Conservation (phyloP, 2,329 filamentous ascomycete genomes). For the Chaetomiaceae sp. region DNA sequence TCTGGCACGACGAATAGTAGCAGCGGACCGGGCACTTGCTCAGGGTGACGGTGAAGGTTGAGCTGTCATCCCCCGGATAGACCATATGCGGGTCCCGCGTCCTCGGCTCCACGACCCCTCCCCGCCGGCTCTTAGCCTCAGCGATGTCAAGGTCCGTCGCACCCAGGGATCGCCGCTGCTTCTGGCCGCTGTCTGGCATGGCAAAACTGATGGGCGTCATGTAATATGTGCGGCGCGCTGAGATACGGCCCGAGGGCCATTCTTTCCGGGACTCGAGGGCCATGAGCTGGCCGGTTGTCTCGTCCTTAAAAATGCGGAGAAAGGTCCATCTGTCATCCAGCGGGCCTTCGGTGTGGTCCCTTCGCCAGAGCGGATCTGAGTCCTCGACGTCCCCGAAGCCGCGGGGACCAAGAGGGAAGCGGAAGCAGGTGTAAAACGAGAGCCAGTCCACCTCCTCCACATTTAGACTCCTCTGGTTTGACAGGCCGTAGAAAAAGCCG, state of each 20-base stretch:
- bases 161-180: not conserved
- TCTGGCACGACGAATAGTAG: conserved; percentile 48
- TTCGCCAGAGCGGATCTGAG: conserved; percentile 53
- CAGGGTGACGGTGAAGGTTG: conserved; percentile 43
- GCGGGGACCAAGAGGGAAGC: conserved; percentile 53
- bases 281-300: conserved; percentile 51
- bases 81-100: conserved; percentile 39
- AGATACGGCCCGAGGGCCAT: conserved; percentile 51
- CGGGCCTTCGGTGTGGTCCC: conserved; percentile 63
- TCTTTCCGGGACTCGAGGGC: conserved; percentile 67
- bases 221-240: conserved; percentile 63
- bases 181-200: not conserved
- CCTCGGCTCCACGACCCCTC: conserved; percentile 4
- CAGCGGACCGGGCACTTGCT: conserved; percentile 49
- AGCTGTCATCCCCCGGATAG: conserved; percentile 45
- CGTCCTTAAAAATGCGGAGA: conserved; percentile 57
- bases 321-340: conserved; percentile 72
- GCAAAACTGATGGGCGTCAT: conserved; percentile 47
- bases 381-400: conserved; percentile 36
- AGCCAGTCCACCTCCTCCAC: conserved; percentile 61
- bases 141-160: not conserved
- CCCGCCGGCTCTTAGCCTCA: not conserved
- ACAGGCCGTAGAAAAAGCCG: conserved; percentile 63
- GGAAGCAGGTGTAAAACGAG: conserved; percentile 64
- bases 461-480: conserved; percentile 59